These are phyloP conservation scores for Camelina sativa DNA, from an alignment of 345 rosid species.

Conservation along the genomic window DNA sequence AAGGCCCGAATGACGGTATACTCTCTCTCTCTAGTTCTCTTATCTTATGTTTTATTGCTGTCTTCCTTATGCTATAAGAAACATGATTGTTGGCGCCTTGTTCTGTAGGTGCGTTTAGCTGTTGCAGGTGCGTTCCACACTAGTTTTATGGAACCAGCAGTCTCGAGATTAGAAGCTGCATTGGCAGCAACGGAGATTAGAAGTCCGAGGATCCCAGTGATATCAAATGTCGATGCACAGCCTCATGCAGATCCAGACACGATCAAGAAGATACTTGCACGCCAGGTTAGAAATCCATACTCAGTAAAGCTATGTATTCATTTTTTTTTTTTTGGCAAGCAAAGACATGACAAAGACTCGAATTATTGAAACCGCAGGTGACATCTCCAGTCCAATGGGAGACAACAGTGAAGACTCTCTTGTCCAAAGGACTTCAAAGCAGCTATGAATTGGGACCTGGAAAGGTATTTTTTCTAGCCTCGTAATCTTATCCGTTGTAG, in stretches of 20 bases:
- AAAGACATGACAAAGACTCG: neutral
- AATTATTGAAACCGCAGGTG: constrained; percentile 55
- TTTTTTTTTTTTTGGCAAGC: neutral
- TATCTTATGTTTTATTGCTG: neutral
- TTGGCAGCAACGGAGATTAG: constrained; percentile 73
- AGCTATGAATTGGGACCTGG: constrained; percentile 98
- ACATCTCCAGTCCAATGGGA: constrained; percentile 99
- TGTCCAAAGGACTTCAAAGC: constrained; percentile 69
- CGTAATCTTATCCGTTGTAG: neutral
- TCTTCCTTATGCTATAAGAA: constrained; percentile 14
- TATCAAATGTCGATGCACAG: constrained; percentile 93
- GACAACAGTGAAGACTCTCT: constrained; percentile 81
- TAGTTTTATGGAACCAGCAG: constrained; percentile 98
- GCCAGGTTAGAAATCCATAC: constrained; percentile 59
- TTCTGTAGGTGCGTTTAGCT: constrained; percentile 82
- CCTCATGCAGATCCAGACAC: constrained; percentile 91
- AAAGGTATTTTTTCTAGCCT: constrained; percentile 56
- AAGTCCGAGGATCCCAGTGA: constrained; percentile 90
- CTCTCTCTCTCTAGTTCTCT: neutral
- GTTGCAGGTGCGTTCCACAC: constrained; percentile 99
- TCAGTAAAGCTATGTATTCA: neutral
- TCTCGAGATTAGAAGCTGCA: constrained; percentile 90
- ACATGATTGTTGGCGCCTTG: constrained; percentile 14
- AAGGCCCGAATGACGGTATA: constrained; percentile 94
- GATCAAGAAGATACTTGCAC: constrained; percentile 86